Conservation (phyloP, 2,329 filamentous ascomycete species). For the Colletotrichum sp. region DNA sequence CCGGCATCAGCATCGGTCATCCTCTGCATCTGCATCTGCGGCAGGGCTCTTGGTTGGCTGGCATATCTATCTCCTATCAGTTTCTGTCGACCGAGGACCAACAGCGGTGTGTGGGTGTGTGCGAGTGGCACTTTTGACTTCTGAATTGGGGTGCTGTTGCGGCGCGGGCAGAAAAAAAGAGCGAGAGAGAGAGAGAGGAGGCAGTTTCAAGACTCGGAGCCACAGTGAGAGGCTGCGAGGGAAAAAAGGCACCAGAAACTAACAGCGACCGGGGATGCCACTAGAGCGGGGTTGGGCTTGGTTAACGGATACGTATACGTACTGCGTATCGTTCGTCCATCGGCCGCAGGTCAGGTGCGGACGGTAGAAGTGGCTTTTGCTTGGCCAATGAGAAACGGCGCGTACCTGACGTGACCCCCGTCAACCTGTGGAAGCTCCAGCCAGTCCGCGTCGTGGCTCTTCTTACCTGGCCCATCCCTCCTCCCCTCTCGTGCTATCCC, state of each 20-base stretch:
- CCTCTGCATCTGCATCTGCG: not conserved
- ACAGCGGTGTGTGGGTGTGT: conserved; percentile 6
- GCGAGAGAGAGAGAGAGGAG: not conserved
- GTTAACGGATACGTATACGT: not conserved
- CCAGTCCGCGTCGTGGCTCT: not conserved
- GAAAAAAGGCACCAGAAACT: conserved; percentile 9
- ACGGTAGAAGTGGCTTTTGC: conserved; percentile 11
- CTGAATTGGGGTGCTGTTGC: not conserved
- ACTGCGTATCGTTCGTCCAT: not conserved
- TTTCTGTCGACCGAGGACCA: not conserved
- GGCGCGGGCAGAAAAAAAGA: not conserved
- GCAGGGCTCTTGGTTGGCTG: not conserved
- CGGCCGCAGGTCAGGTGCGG: conserved; percentile 11
- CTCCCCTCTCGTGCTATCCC: not conserved
- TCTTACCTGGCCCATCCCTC: not conserved
- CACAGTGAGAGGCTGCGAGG: not conserved
- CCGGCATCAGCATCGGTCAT: not conserved
- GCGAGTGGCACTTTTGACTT: not conserved
- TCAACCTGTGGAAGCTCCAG: not conserved
- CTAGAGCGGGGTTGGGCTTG: not conserved
- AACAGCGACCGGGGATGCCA: not conserved
- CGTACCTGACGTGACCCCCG: conserved; percentile 11
- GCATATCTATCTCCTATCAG: conserved; percentile 4
- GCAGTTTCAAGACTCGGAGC: not conserved
- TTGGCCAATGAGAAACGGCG: not conserved